Evolutionary conservation across 1,284 basidiomycete genomes (phyloP), one percentile per base, ranked within the genome.

Genomic region (Microbotryomycetes sp.): DNA sequence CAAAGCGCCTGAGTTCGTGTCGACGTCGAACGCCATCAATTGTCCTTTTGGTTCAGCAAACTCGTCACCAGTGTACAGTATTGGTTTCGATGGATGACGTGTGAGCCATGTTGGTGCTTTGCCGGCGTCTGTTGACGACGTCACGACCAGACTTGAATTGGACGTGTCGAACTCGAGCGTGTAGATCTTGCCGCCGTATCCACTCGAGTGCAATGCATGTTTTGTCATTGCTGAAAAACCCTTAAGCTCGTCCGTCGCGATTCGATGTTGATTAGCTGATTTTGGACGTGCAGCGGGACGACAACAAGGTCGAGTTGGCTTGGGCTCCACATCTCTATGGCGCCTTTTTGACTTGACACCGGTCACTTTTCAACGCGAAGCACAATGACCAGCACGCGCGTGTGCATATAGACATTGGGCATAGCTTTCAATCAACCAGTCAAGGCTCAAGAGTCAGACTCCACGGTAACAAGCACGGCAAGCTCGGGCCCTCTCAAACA

Each of bases 41-140:
- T 23, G 23, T 31, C 65, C 67, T 2, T 54, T 14, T 7, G 60
- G 58, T 4, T 54, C 30, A 26, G 56, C 28, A 23, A 67, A 61
- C 58, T 69, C 67, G 53, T 63, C 62, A 6, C 57, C 62, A 5
- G 63, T 50, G 60, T 69, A 69, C 7, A 67, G 47, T 32, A 66
- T 14, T 16, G 56, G 54, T 7, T 54, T 50, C 3, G 45, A 48
- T 4, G 28, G 36, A 19, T 29, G 31, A 9, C 52, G 49, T 9
- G 56, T 61, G 47, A 63, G 32, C 62, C 62, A 69, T 12, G 67
- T 67, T 2, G 67, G 65, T 6, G 62, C 67, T 3, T 28, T 51
- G 23, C 61, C 59, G 49, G 58, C 31, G 1, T n/a, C 3, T 47
- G 52, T 22, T 12, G 58, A 46, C 19, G 30, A 19, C 1, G 42